Evolutionary conservation across 192 early-diverging fungal species (phyloP).

Genomic region (Dissophora globulifera): DNA sequence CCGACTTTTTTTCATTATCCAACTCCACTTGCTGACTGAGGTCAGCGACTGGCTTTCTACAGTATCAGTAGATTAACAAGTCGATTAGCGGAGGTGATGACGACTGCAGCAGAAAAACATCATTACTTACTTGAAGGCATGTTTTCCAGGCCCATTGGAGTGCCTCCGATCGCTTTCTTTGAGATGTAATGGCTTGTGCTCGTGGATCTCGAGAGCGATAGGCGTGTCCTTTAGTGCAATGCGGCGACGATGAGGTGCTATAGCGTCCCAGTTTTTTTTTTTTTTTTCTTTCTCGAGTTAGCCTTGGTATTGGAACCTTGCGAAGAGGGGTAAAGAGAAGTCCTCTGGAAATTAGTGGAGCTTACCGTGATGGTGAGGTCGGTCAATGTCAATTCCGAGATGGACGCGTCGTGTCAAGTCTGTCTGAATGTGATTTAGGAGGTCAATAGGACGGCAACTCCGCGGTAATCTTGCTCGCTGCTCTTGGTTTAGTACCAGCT

Average conservation of each 20-base stretch:
- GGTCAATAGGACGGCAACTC: constrained; percentile 18
- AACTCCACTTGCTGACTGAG: constrained; percentile 6
- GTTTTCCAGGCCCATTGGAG: constrained; percentile 12
- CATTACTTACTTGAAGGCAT: constrained; percentile 29
- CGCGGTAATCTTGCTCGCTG: constrained; percentile 16
- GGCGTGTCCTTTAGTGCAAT: constrained; percentile 24
- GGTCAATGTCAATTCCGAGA: constrained; percentile 33
- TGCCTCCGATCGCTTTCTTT: background rate
- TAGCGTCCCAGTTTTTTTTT: background rate
- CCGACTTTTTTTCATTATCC: constrained; percentile 25
- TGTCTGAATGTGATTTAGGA: constrained; percentile 37
- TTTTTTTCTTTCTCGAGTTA: background rate
- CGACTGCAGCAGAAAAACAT: too few species aligned
- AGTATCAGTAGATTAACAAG: too few species aligned
- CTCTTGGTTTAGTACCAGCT: constrained; percentile 11
- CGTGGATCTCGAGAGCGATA: constrained; percentile 31
- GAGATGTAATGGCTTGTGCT: background rate
- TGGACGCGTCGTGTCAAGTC: constrained; percentile 41
- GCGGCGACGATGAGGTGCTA: constrained; percentile 13
- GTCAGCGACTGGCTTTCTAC: constrained; percentile 28
- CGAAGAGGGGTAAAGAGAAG: too few species aligned
- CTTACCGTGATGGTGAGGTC: constrained; percentile 18
- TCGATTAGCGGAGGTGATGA: too few species aligned
- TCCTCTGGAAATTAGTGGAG: too few species aligned
- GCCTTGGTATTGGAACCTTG: too few species aligned